A percentile compares a stretch with the other conserved stretches of the same genome.
phyloP scores from a whole-genome alignment of 2,329 filamentous ascomycete species.

The Claviceps sp. region DNA sequence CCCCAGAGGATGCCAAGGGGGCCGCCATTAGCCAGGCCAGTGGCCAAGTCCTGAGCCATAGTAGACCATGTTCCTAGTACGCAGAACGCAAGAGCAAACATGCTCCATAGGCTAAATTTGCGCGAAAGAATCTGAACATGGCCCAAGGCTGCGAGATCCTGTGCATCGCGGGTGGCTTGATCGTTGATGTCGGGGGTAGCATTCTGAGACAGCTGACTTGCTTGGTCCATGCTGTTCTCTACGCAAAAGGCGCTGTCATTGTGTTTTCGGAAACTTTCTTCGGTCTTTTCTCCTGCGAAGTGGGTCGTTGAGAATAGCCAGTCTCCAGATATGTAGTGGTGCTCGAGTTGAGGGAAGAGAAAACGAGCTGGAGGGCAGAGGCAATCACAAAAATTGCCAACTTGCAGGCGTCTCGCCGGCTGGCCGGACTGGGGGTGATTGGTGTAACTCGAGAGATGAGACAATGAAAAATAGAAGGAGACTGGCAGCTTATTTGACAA shows the following conservation, averaged over 20 bases:
- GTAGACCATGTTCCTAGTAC: conserved; percentile 46
- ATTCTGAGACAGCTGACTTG: conserved; percentile 3
- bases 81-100: conserved; percentile 43
- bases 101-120: conserved; percentile 41
- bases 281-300: neutral
- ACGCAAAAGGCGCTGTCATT: conserved; percentile 5
- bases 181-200: conserved; percentile 2
- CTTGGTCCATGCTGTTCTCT: conserved; percentile 6
- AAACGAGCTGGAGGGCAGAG: neutral
- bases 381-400: neutral
- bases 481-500: neutral
- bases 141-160: conserved; percentile 27
- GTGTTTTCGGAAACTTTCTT: neutral
- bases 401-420: neutral
- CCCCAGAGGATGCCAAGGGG: conserved; percentile 43
- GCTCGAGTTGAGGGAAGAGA: neutral
- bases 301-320: neutral
- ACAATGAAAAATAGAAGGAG: neutral
- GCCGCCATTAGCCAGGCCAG: conserved; percentile 40
- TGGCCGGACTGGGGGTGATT: neutral
- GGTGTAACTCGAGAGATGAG: neutral
- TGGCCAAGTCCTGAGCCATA: conserved; percentile 34
- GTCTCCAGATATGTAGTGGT: neutral
- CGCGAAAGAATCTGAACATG: conserved; percentile 25
- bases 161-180: conserved; percentile 18